Evolutionary conservation across 2,329 filamentous ascomycete species (phyloP), one percentile per base, ranked within the genome.

Genomic region (Malbranchea zuffiana): DNA sequence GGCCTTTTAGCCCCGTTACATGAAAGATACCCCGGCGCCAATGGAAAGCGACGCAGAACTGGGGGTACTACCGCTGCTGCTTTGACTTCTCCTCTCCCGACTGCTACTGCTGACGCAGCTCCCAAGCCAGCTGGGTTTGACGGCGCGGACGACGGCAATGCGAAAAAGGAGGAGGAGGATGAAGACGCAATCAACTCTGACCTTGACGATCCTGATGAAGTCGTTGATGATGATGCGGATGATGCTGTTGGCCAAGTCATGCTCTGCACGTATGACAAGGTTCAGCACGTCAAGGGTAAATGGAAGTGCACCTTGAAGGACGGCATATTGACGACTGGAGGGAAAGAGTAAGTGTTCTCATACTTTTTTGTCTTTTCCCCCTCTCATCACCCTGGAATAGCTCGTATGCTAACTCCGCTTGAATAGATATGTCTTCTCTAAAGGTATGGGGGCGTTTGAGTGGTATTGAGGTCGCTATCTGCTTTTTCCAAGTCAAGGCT

Each of bases 251-350:
- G 80, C 1, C 82, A 93, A 50, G 87, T 92, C 56, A 96, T 98
- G 83, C 78, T 98, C 26, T 98, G 90, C 68, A 95, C 93, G 57
- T 98, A 98, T 58, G 90, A 98, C 68, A 98, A 98, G 68, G 90
- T 98, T 6, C 88, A 96, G 64, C 75, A 90, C 32, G 90, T 96
- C 53, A 98, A 98, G 78, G 98, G 96, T 67, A 98, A 90, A 75
- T 90, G 83, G 83, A 98, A 98, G 82, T 98, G 90, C 64, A 87
- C 85, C 1, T 76, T 98, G 46, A 96, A 96, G 67, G 90, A 98
- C 53, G 90, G 90, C 13, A 83, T 98, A 12, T 71, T 98, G 48
- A 93, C 83, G 29, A 85, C 93, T 24, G 87, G 88, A 48, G 84
- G 85, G 49, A 93, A 84, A 63, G 90, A 98, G 71, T 80, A 61